Evolutionary conservation across 2,329 filamentous ascomycete species (phyloP), one percentile per base, ranked within the genome.

Genomic region (Fusarium haematococcum): DNA sequence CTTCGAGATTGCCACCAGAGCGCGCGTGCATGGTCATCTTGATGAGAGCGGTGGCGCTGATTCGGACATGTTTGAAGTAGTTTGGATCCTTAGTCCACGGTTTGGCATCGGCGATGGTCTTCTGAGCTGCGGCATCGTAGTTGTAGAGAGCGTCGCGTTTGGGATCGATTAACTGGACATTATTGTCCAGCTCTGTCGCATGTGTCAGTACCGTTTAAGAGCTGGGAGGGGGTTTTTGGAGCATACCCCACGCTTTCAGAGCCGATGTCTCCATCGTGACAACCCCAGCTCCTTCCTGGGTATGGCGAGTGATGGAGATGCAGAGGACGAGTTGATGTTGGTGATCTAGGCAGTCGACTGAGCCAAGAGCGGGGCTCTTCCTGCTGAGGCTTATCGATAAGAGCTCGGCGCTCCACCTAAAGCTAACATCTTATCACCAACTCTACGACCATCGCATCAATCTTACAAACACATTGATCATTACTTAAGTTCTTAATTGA

Each of bases 1-100:
- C 90, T 86, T 99, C 97, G 75, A 98, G 89, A 32, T 91, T 91
- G 67, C 97, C 96, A 75, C 97, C 97, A 0, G 95, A 95, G n/a
- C 97, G 94, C 11, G 97, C 97, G 83, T 99, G 97, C 94, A 98
- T 98, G 74, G 97, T 95, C 97, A 99, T 99, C 86, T 99, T 99
- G 77, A 98, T 90, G 68, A 99, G 90, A 6, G 97, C 97, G 14
- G 98, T 92, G 68, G 97, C 95, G 62, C 94, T 97, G 84, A 99
- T 96, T 79, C 95, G 94, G 56, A 98, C 95, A 63, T 93, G 90
- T 82, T 96, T 97, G 90, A 98, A 99, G 87, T 98, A 92, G 83
- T 95, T 89, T 0, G 93, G 92, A 80, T 98, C 92, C 56, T 86
- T 87, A 59, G 86, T 86, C 97, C 97, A 98, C 70, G 95, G 95